A percentile compares a stretch with the other conserved stretches of the same genome.
Evolutionary conservation across 1,284 basidiomycete species (phyloP).

Genomic region (Phenoliferia sp.): DNA sequence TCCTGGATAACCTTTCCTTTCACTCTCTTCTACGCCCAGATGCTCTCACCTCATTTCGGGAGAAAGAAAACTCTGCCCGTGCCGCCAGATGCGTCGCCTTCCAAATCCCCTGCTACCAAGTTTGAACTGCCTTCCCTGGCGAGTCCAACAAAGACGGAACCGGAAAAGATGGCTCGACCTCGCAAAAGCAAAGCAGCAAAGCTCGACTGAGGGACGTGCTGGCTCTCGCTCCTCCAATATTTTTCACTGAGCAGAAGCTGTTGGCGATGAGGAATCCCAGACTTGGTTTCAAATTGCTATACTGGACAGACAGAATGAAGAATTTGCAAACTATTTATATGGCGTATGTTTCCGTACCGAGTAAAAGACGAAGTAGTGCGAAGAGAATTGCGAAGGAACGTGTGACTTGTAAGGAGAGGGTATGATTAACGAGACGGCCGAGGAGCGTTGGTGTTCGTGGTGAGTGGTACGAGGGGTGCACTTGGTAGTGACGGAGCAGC

Average conservation of each 20-base stretch:
- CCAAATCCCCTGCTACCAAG: background rate
- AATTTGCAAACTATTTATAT: background rate
- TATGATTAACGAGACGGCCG: background rate
- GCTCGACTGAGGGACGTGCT: background rate
- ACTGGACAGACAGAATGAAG: too few species aligned
- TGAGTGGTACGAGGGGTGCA: background rate
- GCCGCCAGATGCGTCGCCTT: background rate
- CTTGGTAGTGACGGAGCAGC: background rate
- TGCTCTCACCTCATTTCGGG: conserved; percentile 2
- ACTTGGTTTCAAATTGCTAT: too few species aligned
- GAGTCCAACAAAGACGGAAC: background rate
- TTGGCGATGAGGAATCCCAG: too few species aligned
- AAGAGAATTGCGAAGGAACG: background rate
- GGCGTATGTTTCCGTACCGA: background rate
- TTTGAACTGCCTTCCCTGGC: background rate
- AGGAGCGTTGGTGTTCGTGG: background rate
- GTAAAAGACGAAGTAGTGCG: background rate
- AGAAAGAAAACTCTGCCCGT: background rate
- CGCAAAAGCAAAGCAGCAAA: background rate
- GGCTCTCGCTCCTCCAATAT: too few species aligned
- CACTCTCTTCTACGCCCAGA: background rate
- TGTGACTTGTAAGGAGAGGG: background rate
- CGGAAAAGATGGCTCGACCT: background rate
- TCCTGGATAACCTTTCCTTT: background rate
- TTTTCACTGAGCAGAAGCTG: too few species aligned